Evolutionary conservation across 129 eudicot species (phyloP).

Genomic region (Arctium minus): DNA sequence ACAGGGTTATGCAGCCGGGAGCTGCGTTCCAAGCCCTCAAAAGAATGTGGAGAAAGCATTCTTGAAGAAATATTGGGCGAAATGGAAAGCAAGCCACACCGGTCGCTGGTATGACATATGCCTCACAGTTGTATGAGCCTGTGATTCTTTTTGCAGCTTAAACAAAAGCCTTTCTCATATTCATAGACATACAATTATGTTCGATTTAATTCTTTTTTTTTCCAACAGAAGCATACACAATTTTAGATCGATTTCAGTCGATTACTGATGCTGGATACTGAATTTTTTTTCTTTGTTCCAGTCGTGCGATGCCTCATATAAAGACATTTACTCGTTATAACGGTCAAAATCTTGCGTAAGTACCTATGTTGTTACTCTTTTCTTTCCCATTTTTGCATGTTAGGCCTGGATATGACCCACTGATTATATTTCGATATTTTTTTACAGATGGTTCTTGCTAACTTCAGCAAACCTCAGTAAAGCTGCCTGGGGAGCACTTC

Average conservation of each 20-base stretch:
- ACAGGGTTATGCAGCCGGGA: conserved; percentile 99
- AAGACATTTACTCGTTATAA: conserved; percentile 90
- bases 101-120: conserved; percentile 73
- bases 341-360: conserved; percentile 96
- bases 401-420: not conserved
- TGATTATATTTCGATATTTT: not conserved
- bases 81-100: conserved; percentile 89
- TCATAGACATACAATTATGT: not conserved
- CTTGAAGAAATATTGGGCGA: conserved; percentile 90
- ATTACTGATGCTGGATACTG: conserved; percentile 13
- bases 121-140: not conserved
- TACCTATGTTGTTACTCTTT: not conserved
- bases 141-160: conserved; percentile 1
- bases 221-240: not conserved
- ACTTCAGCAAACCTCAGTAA: conserved; percentile 98
- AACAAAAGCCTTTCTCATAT: not conserved
- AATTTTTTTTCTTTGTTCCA: conserved; percentile 34
- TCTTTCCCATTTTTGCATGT: not conserved
- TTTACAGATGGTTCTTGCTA: conserved; percentile 86
- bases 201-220: not conserved
- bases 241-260: not conserved
- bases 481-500: conserved; percentile 99
- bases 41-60: conserved; percentile 92
- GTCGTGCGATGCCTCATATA: conserved; percentile 97
- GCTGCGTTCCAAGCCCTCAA: conserved; percentile 85